A percentile compares a stretch with the other conserved stretches of the same genome.
Evolutionary conservation across 1,139 yeast genomes (phyloP).

Genomic region (Protomyces lactucae-debilis): DNA sequence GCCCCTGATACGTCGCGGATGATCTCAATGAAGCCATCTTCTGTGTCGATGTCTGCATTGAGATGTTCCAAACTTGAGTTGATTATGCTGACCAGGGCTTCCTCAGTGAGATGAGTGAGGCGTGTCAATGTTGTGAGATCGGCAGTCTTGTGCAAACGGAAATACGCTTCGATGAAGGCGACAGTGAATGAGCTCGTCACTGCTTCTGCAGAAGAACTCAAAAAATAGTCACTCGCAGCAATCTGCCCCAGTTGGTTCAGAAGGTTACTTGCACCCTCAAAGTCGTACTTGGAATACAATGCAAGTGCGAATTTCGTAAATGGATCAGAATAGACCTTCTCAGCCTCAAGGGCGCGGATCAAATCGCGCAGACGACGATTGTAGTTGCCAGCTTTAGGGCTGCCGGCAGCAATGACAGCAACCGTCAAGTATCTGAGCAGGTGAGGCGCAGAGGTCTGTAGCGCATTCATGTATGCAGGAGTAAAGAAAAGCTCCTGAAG

Average conservation of each 20-base stretch:
- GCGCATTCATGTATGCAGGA: conserved; percentile 55
- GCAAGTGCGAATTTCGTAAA: conserved; percentile 53
- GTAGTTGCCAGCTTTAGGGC: conserved; percentile 36
- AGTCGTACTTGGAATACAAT: conserved; percentile 53
- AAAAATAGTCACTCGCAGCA: conserved; percentile 53
- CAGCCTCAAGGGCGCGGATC: conserved; percentile 53
- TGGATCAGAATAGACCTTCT: conserved; percentile 61
- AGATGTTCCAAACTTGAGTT: conserved; percentile 6
- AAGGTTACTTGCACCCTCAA: conserved; percentile 49
- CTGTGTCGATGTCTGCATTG: conserved; percentile 15
- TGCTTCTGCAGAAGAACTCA: conserved; percentile 44
- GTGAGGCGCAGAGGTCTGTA: conserved; percentile 67
- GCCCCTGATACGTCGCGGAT: conserved; percentile 1
- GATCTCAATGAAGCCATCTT: conserved; percentile 18
- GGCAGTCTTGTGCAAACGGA: conserved; percentile 51
- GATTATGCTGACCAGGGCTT: conserved; percentile 40
- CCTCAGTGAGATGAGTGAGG: conserved; percentile 45
- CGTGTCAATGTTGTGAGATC: conserved; percentile 45
- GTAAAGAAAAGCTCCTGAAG: conserved; percentile 49
- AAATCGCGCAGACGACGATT: conserved; percentile 55
- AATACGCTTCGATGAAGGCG: conserved; percentile 50
- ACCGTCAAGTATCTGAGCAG: conserved; percentile 56
- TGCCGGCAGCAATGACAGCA: conserved; percentile 45
- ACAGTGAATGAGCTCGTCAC: conserved; percentile 49
- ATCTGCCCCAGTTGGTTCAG: conserved; percentile 48